These are phyloP conservation scores for Agrostemma githago DNA, from an alignment of 148 eudicot species.

Conservation along the genomic window DNA sequence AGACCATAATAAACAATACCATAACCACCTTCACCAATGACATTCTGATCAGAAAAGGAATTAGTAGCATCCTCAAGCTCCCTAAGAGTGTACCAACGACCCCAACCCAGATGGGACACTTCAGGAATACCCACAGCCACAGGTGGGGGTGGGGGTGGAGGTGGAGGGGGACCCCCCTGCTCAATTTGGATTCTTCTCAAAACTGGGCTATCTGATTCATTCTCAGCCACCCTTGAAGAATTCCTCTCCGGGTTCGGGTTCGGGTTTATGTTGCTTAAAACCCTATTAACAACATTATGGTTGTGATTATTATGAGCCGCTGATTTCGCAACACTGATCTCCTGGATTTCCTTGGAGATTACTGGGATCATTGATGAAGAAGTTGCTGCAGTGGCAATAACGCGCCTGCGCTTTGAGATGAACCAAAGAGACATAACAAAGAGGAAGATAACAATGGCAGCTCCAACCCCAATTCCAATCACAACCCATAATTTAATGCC, in stretches of 20 bases:
- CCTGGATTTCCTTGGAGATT: slow-evolving; percentile 32
- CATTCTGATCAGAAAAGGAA: slow-evolving; percentile 51
- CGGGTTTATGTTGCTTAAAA: slow-evolving; percentile 17
- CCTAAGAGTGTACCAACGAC: slow-evolving; percentile 71
- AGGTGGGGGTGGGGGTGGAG: neutral
- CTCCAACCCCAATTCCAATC: slow-evolving; percentile 43
- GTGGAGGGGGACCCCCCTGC: slow-evolving; percentile 22
- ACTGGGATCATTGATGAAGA: slow-evolving; percentile 23
- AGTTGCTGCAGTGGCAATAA: neutral
- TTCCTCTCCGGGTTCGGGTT: slow-evolving; percentile 21
- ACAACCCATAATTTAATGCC: slow-evolving; percentile 50
- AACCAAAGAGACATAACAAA: slow-evolving; percentile 48
- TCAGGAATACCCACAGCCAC: slow-evolving; percentile 33
- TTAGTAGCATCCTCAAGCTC: slow-evolving; percentile 65
- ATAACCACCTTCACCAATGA: slow-evolving; percentile 79
- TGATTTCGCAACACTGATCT: slow-evolving; percentile 23
- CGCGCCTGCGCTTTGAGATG: slow-evolving; percentile 32
- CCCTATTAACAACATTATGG: neutral
- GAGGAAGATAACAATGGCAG: slow-evolving; percentile 39
- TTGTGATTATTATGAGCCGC: slow-evolving; percentile 3
- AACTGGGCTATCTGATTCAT: slow-evolving; percentile 24
- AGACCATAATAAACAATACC: slow-evolving; percentile 70
- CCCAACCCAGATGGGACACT: slow-evolving; percentile 81
- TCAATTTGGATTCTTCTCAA: slow-evolving; percentile 32
- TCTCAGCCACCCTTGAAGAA: slow-evolving; percentile 11